Evolutionary conservation across 768 basidiomycete species (phyloP), one percentile per base, ranked within the genome.

Genomic region (Baorangia bicolor): DNA sequence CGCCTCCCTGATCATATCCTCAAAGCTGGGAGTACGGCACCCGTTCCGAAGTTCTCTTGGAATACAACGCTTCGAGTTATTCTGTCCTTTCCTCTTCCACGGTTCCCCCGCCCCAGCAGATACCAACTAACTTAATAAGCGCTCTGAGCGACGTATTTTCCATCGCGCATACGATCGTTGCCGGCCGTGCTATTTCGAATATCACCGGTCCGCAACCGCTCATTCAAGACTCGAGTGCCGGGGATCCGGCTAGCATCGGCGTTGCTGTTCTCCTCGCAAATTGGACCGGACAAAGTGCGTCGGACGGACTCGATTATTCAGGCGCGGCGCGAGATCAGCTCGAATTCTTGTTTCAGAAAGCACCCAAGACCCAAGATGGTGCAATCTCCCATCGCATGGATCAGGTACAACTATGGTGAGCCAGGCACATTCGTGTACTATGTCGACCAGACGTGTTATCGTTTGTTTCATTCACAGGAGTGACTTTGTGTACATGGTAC

Each of bases 401-500:
- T 14, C 71, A 88, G 71, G 75, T 91, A 5, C 88, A 92, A 66
- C 77, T 91, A 12, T 92, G 90, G 88, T 87, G 55, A 64, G 58
- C 40, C 14, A 18, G 1, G 13, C 31, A 5, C 4, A 9, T 43
- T 56, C 35, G n/a, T n/a, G n/a, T n/a, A n/a, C 3, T 12, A 13
- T 38, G 8, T 31, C 3, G 18, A 1, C 2, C 4, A 14, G 30
- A 48, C 44, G 9, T 13, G 6, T 23, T 4, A 40, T 27, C 38
- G 31, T 49, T 54, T 25, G 20, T 28, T 35, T 34, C 18, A 0
- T 48, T 39, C 14, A 10, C 12, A 90, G 90, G 89, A 82, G 82
- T 49, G 91, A 93, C 67, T 92, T 79, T 49, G 79, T 89, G 13
- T 92, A 86, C 68, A 92, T 92, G 92, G 87, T 87, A 0, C 92